phyloP scores from a whole-genome alignment of 306 rosid genomes.

The Oemleria cerasiformis region DNA sequence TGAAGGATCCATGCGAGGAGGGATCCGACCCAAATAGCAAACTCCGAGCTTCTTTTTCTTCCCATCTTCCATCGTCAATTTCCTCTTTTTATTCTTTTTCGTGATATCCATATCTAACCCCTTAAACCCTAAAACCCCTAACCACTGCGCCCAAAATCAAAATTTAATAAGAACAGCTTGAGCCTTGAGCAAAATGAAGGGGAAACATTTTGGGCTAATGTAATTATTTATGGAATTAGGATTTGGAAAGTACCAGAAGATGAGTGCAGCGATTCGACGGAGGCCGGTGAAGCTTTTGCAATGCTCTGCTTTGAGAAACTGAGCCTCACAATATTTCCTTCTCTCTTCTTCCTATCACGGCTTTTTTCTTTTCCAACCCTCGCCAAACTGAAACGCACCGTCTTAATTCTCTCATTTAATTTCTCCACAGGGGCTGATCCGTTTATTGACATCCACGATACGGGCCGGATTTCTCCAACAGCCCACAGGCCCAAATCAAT shows the following conservation, averaged over 20 bases:
- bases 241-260: background rate
- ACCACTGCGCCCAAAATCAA: background rate
- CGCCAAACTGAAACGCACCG: background rate
- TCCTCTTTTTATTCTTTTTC: conserved; percentile 9
- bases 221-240: background rate
- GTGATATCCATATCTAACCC: background rate
- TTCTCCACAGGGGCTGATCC: too few species aligned
- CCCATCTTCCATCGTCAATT: conserved; percentile 36
- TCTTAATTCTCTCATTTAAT: background rate
- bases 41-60: conserved; percentile 60
- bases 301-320: background rate
- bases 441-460: too few species aligned
- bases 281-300: background rate
- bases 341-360: background rate
- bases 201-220: background rate
- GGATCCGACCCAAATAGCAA: conserved; percentile 78
- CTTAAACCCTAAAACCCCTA: background rate
- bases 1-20: conserved; percentile 78
- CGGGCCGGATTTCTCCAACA: too few species aligned
- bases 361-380: background rate
- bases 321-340: background rate
- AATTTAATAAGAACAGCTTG: background rate
- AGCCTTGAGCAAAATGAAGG: background rate
- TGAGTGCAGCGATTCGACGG: background rate
- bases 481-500: too few species aligned